Conservation (phyloP, 331 rosid genomes). For the Dryas integrifolia region DNA sequence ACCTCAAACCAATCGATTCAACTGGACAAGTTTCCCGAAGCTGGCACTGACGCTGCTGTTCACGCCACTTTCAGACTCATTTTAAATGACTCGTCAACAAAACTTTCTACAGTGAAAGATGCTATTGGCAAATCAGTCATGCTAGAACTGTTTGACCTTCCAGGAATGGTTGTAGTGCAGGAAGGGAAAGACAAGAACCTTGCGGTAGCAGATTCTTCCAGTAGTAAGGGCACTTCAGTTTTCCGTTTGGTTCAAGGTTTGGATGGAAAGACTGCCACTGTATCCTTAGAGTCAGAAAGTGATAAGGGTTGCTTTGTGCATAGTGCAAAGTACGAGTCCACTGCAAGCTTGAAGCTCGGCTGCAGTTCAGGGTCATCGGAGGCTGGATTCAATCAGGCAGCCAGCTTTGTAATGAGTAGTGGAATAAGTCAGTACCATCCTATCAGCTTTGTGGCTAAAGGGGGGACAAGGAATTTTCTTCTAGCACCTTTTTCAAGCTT, state of each 20-base stretch:
- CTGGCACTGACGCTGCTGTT: conserved; percentile 44
- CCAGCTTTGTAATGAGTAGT: conserved; percentile 45
- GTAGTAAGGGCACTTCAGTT: conserved; percentile 25
- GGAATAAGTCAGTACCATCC: conserved; percentile 67
- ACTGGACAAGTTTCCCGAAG: conserved; percentile 43
- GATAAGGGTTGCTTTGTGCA: conserved; percentile 54
- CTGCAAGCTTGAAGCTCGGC: conserved; percentile 43
- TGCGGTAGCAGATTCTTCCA: conserved; percentile 31
- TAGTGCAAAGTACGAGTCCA: conserved; percentile 21
- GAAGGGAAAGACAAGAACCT: conserved; percentile 43
- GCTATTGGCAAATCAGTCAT: conserved; percentile 32
- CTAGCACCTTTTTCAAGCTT: conserved; percentile 59
- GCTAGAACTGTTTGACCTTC: conserved; percentile 64
- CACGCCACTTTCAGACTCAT: conserved; percentile 68
- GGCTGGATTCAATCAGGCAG: conserved; percentile 38
- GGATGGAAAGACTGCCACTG: conserved; percentile 45
- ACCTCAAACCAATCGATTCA: conserved; percentile 49
- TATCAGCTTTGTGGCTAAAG: conserved; percentile 66
- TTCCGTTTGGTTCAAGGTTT: conserved; percentile 54
- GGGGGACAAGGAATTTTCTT: conserved; percentile 51
- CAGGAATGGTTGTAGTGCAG: conserved; percentile 56
- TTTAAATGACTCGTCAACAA: conserved; percentile 18
- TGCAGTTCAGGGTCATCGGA: conserved; percentile 37
- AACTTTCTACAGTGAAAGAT: conserved; percentile 25
- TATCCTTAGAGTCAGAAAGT: conserved; percentile 57